Evolutionary conservation across 2,329 filamentous ascomycete genomes (phyloP), one percentile per base, ranked within the genome.

Genomic region (Lasiodiplodia gonubiensis): DNA sequence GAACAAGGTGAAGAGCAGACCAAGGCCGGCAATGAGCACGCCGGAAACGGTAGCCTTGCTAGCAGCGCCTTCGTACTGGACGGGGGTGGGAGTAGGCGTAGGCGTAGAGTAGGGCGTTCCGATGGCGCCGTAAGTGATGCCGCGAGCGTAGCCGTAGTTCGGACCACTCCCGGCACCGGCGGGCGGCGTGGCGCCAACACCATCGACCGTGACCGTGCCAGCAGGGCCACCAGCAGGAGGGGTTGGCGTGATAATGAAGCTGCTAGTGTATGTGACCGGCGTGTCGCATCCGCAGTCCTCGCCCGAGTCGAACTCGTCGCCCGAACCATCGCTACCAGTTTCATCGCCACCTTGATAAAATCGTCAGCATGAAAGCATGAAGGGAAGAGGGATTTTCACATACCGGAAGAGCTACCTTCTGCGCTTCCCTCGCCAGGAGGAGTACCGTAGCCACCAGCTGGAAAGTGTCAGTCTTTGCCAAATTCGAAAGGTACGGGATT

Each of bases 111-210:
- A 18, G 16, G 55, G 35, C 14, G 55, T 59, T 21, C 57, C 39
- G 12, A 46, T 23, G 0, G 37, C 55, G 35, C 37, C 55, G 10
- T 46, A 46, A 21, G 55, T 39, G n/a, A 39, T 14, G 18, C 16
- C 55, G 21, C 37, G 23, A 46, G 55, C 55, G 35, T 59, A 57
- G 18, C 53, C n/a, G 53, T 57, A 59, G 35, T 16, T 42, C 5
- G 33, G 14, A 21, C 54, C 23, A 33, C 27, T 27, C 27, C 27
- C 27, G 27, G 49, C 21, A 27, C 7, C 30, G 30, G 30, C 30
- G 8, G 30, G 30, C 30, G 30, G 30, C 8, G 30, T 33, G 8
- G 30, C 30, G 30, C 30, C 30, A 33, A 33, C 30, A 33, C 30
- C 30, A 10, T 33, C 30, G 30, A 33, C 30, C 1, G 30, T 33